These are phyloP conservation scores for Pleurotus citrinopileatus DNA, from an alignment of 768 basidiomycete species.

Conservation along the genomic window DNA sequence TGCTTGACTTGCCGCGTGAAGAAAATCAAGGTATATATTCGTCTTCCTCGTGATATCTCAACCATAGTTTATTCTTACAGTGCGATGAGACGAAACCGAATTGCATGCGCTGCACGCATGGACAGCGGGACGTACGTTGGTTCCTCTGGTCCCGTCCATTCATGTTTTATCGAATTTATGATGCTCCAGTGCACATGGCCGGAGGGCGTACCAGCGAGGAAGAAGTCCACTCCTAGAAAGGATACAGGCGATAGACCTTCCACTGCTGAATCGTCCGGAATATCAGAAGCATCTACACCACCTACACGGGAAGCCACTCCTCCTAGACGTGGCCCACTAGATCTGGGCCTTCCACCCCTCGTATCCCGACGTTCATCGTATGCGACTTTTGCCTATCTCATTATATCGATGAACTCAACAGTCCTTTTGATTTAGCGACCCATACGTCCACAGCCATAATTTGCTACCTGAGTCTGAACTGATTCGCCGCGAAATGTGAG, in stretches of 20 bases:
- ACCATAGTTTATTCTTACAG: slow-evolving; percentile 31
- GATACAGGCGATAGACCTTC: slow-evolving; percentile 68
- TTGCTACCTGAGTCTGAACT: slow-evolving; percentile 42
- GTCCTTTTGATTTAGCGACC: slow-evolving; percentile 33
- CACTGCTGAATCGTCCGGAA: slow-evolving; percentile 70
- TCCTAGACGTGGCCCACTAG: slow-evolving; percentile 46
- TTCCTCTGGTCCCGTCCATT: background rate
- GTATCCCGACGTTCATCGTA: slow-evolving; percentile 39
- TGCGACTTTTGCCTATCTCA: slow-evolving; percentile 16
- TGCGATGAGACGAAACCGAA: slow-evolving; percentile 91
- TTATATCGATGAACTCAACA: slow-evolving; percentile 14
- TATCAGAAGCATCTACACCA: slow-evolving; percentile 72
- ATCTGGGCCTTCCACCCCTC: slow-evolving; percentile 39
- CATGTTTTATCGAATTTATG: background rate
- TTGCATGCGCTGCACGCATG: slow-evolving; percentile 84
- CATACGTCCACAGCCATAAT: slow-evolving; percentile 41
- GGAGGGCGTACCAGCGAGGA: slow-evolving; percentile 70
- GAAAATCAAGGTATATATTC: slow-evolving; percentile 79
- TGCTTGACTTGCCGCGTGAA: slow-evolving; percentile 92
- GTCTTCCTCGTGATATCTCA: background rate
- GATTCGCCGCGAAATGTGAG: slow-evolving; percentile 47
- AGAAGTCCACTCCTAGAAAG: slow-evolving; percentile 57
- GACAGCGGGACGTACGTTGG: slow-evolving; percentile 71
- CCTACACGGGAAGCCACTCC: slow-evolving; percentile 68
- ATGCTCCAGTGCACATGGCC: slow-evolving; percentile 77